Evolutionary conservation across 2,329 filamentous ascomycete species (phyloP).

Genomic region (Chalaropsis ovoidea): DNA sequence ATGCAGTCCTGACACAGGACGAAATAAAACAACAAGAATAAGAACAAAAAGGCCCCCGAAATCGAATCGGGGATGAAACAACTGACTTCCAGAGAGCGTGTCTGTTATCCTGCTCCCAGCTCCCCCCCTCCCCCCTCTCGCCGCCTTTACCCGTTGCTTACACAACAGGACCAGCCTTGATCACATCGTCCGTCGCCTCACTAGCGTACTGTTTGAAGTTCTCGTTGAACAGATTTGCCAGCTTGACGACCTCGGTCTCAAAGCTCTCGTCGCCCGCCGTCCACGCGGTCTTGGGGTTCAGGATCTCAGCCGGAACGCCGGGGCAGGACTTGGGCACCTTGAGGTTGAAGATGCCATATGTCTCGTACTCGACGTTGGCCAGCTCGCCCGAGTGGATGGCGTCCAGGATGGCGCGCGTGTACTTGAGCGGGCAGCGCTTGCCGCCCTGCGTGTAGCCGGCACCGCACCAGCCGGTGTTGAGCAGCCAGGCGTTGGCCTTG

Average conservation of each 20-base stretch:
- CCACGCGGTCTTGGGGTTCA: slow-evolving; percentile 93
- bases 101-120: slow-evolving; percentile 13
- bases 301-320: slow-evolving; percentile 77
- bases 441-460: slow-evolving; percentile 82
- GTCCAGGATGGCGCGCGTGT: slow-evolving; percentile 95
- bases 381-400: slow-evolving; percentile 93
- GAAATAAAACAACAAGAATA: background rate
- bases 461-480: slow-evolving; percentile 97
- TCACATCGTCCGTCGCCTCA: slow-evolving; percentile 70
- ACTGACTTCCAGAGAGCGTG: background rate
- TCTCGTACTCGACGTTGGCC: slow-evolving; percentile 85
- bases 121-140: background rate
- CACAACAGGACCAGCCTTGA: slow-evolving; percentile 49
- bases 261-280: slow-evolving; percentile 73
- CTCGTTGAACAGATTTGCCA: slow-evolving; percentile 80
- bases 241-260: slow-evolving; percentile 77
- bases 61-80: slow-evolving; percentile 1
- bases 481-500: slow-evolving; percentile 93
- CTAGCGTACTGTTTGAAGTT: slow-evolving; percentile 96
- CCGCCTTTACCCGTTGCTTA: background rate
- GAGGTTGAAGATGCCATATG: slow-evolving; percentile 93
- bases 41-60: slow-evolving; percentile 1
- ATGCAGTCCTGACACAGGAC: slow-evolving; percentile 4
- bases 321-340: slow-evolving; percentile 87
- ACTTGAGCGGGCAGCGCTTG: slow-evolving; percentile 96